These are phyloP conservation scores for Flaveria ramosissima DNA, from an alignment of 129 eudicot species.

Conservation along the genomic window DNA sequence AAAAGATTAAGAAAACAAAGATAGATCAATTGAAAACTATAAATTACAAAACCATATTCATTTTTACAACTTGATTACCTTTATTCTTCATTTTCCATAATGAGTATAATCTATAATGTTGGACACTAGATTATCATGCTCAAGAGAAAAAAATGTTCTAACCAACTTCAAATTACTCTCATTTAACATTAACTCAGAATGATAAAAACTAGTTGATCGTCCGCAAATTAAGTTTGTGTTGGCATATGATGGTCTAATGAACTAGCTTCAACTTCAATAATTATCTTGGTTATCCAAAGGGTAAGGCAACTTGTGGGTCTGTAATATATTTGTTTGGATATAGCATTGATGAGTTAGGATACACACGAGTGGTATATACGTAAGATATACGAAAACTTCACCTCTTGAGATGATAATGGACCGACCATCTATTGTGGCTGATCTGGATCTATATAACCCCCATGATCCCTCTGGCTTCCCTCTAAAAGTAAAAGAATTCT, in stretches of 20 bases:
- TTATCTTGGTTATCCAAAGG: not conserved
- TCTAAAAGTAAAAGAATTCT: slow-evolving; percentile 6
- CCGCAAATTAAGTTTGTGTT: not conserved
- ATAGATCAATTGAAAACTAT: too few species aligned
- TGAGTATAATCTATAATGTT: too few species aligned
- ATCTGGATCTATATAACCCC: slow-evolving; percentile 45
- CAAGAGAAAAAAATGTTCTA: not conserved
- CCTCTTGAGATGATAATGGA: slow-evolving; percentile 13
- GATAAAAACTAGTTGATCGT: not conserved
- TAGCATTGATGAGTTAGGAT: not conserved
- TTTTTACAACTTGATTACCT: too few species aligned
- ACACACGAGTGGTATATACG: slow-evolving; percentile 26
- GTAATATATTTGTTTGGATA: not conserved
- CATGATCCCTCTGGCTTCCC: slow-evolving; percentile 18
- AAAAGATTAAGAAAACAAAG: too few species aligned
- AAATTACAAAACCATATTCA: too few species aligned
- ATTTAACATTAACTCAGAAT: not conserved
- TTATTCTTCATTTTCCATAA: not conserved
- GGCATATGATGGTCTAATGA: not conserved
- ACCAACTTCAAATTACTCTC: not conserved
- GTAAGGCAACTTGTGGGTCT: not conserved
- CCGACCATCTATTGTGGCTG: slow-evolving; percentile 15
- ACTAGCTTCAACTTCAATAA: not conserved
- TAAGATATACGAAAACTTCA: slow-evolving; percentile 20
- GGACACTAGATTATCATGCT: slow-evolving; percentile 11